A percentile compares a stretch with the other conserved stretches of the same genome.
phyloP scores from a whole-genome alignment of 169 alveolate genomes.

The Miamiensis avidus region DNA sequence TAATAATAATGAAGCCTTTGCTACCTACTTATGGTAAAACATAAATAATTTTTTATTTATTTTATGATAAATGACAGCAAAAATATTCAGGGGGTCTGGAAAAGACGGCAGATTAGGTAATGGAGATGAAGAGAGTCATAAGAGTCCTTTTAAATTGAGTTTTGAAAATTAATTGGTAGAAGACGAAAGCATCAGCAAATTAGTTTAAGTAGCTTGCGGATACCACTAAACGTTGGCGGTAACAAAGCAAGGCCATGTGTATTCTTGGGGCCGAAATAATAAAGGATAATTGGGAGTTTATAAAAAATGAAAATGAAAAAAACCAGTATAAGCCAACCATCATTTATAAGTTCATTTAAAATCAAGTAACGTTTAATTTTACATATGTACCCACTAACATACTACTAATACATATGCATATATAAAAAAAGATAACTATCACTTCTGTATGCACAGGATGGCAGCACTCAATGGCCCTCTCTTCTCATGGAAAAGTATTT shows the following conservation, averaged over 20 bases:
- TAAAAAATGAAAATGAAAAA: conserved; percentile 41
- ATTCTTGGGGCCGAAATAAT: conserved; percentile 71
- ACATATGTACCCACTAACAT: no score
- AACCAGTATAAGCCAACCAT: conserved; percentile 47
- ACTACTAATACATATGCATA: background rate
- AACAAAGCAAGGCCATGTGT: conserved; percentile 42
- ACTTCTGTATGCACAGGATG: conserved; percentile 75
- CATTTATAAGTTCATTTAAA: conserved; percentile 37
- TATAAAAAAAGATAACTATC: conserved; percentile 18
- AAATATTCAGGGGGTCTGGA: conserved; percentile 74
- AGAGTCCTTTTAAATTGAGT: conserved; percentile 30
- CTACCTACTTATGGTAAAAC: background rate
- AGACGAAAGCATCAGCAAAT: conserved; percentile 7
- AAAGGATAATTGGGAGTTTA: conserved; percentile 72
- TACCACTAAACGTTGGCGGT: conserved; percentile 71
- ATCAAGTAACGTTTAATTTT: background rate
- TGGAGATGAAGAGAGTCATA: conserved; percentile 52
- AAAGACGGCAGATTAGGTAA: conserved; percentile 78
- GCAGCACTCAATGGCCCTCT: conserved; percentile 79
- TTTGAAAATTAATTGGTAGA: background rate
- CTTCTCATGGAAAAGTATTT: conserved; percentile 59
- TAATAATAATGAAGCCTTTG: background rate
- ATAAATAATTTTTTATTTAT: conserved; percentile 11
- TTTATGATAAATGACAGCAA: no score
- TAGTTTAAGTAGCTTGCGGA: conserved; percentile 52